Conservation (phyloP, 2,329 filamentous ascomycete species). For the Trichoderma sp. region DNA sequence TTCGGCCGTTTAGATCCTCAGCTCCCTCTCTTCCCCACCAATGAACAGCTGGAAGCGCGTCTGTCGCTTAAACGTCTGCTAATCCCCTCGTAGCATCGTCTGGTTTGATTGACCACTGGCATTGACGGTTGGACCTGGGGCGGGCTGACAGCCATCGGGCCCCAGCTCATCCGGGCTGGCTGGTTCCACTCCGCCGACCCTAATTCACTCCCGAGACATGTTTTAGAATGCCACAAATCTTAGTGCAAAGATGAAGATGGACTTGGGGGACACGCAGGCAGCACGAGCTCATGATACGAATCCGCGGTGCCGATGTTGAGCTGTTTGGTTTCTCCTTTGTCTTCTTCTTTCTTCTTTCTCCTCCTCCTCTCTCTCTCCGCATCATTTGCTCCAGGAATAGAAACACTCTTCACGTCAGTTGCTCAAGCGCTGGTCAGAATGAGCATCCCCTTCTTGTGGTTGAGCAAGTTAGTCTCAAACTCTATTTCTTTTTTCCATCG, state of each 20-base stretch:
- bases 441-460: background rate
- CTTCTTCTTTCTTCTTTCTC: background rate
- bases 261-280: background rate
- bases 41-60: constrained; percentile 10
- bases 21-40: background rate
- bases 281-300: background rate
- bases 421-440: background rate
- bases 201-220: constrained; percentile 16
- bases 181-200: constrained; percentile 14
- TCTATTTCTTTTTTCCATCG: background rate
- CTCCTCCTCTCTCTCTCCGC: background rate
- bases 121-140: background rate
- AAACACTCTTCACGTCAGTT: background rate
- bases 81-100: background rate
- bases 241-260: background rate
- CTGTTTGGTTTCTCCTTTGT: background rate
- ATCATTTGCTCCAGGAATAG: background rate
- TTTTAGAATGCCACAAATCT: background rate
- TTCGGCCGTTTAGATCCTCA: background rate
- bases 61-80: constrained; percentile 15
- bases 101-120: background rate
- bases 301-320: background rate
- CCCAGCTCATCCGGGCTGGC: background rate
- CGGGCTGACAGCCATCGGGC: constrained; percentile 12
- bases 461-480: background rate